Percentiles rank a stretch among this genome's conserved stretches.
Conservation (phyloP, 352 stramenopile species). For the Peronospora farinosa region DNA sequence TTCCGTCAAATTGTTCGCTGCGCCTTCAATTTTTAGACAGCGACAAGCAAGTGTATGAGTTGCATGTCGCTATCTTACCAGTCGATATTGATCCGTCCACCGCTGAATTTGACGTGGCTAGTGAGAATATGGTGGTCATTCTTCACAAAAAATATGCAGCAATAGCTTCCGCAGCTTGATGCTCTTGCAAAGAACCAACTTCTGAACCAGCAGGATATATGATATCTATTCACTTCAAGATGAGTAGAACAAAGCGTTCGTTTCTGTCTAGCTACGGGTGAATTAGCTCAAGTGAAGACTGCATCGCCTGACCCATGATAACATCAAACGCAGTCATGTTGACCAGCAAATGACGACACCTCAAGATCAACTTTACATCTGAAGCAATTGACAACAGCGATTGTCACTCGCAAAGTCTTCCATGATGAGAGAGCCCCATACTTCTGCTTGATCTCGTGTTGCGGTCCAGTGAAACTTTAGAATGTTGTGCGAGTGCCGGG, state of each 20-base stretch:
- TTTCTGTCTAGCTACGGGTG: constrained; percentile 11
- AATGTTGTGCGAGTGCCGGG: too few relatives aligned
- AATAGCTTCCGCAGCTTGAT: neutral
- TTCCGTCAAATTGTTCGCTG: constrained; percentile 33
- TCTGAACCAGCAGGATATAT: constrained; percentile 58
- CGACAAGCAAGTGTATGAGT: constrained; percentile 24
- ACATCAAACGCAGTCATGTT: neutral
- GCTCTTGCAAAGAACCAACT: constrained; percentile 46
- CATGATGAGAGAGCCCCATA: too few relatives aligned
- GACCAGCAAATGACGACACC: too few relatives aligned
- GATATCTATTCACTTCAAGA: neutral
- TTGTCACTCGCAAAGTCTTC: too few relatives aligned
- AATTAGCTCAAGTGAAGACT: constrained; percentile 15
- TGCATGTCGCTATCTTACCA: constrained; percentile 28
- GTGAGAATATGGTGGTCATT: constrained; percentile 68
- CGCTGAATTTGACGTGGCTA: constrained; percentile 49
- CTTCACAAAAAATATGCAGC: constrained; percentile 32
- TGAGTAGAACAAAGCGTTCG: neutral
- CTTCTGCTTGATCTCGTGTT: too few relatives aligned
- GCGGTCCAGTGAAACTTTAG: too few relatives aligned
- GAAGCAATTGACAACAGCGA: too few relatives aligned
- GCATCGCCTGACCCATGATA: constrained; percentile 4
- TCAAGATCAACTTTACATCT: too few relatives aligned
- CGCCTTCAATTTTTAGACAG: constrained; percentile 27
- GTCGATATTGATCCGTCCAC: constrained; percentile 25